These are phyloP conservation scores for Byssochlamys sp. DNA, from an alignment of 2,329 filamentous ascomycete genomes.

Conservation along the genomic window DNA sequence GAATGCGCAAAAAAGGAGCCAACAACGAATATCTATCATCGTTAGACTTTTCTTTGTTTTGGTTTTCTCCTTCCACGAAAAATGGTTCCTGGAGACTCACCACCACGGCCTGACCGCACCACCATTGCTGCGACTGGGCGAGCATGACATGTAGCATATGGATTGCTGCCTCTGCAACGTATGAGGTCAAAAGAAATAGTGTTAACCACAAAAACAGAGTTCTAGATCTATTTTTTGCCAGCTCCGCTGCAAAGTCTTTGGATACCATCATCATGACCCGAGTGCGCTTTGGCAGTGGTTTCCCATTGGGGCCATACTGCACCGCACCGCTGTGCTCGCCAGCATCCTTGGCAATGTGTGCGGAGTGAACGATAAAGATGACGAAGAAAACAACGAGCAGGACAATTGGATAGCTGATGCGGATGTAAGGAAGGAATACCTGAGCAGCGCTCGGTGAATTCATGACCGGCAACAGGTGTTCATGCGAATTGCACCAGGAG, in stretches of 20 bases:
- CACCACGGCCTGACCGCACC: slow-evolving; percentile 69
- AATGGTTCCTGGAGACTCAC: slow-evolving; percentile 42
- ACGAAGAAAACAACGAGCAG: slow-evolving; percentile 55
- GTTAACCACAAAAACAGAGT: slow-evolving; percentile 66
- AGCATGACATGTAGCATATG: slow-evolving; percentile 66
- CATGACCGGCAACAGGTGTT: background rate
- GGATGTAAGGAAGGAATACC: slow-evolving; percentile 38
- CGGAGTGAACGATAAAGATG: slow-evolving; percentile 53
- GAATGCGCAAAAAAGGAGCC: slow-evolving; percentile 79
- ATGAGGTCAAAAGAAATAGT: slow-evolving; percentile 61
- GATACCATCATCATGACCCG: slow-evolving; percentile 41
- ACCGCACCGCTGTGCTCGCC: slow-evolving; percentile 38
- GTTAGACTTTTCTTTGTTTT: no score
- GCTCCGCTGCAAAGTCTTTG: slow-evolving; percentile 37
- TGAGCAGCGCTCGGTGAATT: slow-evolving; percentile 21
- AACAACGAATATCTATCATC: slow-evolving; percentile 65
- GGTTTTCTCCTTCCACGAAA: no score
- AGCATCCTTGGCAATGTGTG: slow-evolving; percentile 44
- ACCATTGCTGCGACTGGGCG: slow-evolving; percentile 59
- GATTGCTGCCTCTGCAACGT: slow-evolving; percentile 63
- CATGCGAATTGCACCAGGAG: background rate
- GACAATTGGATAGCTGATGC: slow-evolving; percentile 54
- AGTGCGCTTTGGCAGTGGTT: slow-evolving; percentile 64
- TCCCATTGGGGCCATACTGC: slow-evolving; percentile 71
- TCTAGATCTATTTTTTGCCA: slow-evolving; percentile 57